Conservation (phyloP, 306 rosid species). For the Crataegus laevigata region DNA sequence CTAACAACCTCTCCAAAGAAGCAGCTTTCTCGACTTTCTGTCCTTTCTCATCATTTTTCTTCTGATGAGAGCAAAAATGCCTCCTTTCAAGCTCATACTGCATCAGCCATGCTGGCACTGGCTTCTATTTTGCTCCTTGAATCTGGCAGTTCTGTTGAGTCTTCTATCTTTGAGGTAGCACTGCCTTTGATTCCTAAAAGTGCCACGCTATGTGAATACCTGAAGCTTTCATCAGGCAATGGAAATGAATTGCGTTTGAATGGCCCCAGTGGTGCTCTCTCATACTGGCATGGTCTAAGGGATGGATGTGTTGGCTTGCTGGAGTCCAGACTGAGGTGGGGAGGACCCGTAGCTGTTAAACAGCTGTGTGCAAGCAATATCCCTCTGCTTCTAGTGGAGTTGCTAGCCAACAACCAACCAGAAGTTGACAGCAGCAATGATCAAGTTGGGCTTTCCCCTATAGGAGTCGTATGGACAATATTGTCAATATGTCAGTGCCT, state of each 20-base stretch:
- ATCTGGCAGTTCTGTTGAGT: constrained; percentile 60
- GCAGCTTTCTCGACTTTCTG: constrained; percentile 74
- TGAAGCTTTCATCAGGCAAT: constrained; percentile 45
- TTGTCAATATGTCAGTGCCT: constrained; percentile 76
- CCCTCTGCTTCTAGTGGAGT: constrained; percentile 65
- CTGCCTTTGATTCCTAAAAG: constrained; percentile 78
- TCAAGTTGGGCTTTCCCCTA: constrained; percentile 70
- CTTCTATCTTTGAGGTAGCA: constrained; percentile 66
- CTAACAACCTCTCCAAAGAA: constrained; percentile 71
- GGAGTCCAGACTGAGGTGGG: constrained; percentile 75
- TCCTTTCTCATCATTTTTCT: constrained; percentile 58
- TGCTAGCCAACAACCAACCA: constrained; percentile 42
- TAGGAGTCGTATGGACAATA: constrained; percentile 73
- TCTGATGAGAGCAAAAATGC: constrained; percentile 48
- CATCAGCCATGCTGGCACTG: constrained; percentile 80
- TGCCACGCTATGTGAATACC: constrained; percentile 50
- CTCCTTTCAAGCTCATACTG: constrained; percentile 46
- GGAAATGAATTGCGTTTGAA: constrained; percentile 36
- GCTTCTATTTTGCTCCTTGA: constrained; percentile 83
- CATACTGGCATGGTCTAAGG: constrained; percentile 71
- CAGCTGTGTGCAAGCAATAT: constrained; percentile 79
- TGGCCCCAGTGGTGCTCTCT: constrained; percentile 41
- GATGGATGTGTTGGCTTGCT: constrained; percentile 91
- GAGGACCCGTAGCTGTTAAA: constrained; percentile 83
- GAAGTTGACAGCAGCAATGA: constrained; percentile 38